These are phyloP conservation scores for Toxicodendron radicans DNA, from an alignment of 345 rosid species.

Conservation along the genomic window DNA sequence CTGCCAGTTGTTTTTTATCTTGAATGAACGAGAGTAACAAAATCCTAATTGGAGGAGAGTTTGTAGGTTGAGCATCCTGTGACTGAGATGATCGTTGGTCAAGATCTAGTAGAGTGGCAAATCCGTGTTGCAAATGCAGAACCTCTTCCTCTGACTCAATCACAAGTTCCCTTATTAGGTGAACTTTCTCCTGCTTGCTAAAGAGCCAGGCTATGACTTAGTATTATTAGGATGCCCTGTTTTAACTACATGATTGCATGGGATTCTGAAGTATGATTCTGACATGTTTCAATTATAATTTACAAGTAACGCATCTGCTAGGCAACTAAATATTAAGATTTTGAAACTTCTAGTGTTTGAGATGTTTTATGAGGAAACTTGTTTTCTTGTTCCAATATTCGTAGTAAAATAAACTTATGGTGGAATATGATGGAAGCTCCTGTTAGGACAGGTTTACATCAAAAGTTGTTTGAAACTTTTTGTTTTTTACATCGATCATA, in stretches of 20 bases:
- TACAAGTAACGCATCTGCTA: neutral
- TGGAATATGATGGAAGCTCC: neutral
- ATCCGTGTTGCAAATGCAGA: conserved; percentile 89
- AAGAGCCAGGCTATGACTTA: neutral
- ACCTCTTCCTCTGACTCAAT: conserved; percentile 74
- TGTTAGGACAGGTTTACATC: neutral
- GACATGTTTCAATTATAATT: neutral
- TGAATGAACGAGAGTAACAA: conserved; percentile 15
- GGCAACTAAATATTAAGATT: neutral
- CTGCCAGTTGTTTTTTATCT: conserved; percentile 6
- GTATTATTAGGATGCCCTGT: neutral
- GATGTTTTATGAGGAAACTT: neutral
- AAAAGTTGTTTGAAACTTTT: neutral
- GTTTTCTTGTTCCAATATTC: conserved; percentile 10
- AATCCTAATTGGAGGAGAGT: conserved; percentile 13
- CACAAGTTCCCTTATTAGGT: conserved; percentile 82
- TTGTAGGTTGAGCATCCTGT: conserved; percentile 95
- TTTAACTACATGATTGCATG: neutral
- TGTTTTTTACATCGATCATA: neutral
- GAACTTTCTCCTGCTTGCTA: neutral
- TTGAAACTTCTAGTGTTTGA: neutral
- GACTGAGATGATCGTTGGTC: conserved; percentile 94
- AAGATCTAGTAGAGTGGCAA: conserved; percentile 99
- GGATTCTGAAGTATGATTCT: conserved; percentile 9
- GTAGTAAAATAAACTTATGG: neutral